Evolutionary conservation across 345 rosid species (phyloP).

Genomic region (Reutealis trisperma): DNA sequence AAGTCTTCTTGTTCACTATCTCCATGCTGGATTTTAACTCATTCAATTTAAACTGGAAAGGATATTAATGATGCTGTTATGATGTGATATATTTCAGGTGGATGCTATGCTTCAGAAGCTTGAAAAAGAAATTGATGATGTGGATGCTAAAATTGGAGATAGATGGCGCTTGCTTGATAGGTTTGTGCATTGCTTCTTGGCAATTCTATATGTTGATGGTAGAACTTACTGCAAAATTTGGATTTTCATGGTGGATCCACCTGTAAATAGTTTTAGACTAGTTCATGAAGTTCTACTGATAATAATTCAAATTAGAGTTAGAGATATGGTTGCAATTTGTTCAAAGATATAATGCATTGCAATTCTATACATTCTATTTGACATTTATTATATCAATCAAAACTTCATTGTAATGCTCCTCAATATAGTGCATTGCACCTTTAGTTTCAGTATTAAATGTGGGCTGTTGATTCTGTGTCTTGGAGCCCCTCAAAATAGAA

Average conservation of each 20-base stretch:
- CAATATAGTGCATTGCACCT: background rate
- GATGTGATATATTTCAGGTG: constrained; percentile 52
- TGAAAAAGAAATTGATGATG: constrained; percentile 95
- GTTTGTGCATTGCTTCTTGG: constrained; percentile 40
- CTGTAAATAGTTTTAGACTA: background rate
- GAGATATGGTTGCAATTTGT: background rate
- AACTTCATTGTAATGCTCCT: background rate
- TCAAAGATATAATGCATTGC: background rate
- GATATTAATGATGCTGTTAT: background rate
- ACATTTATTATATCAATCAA: background rate
- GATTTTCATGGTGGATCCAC: background rate
- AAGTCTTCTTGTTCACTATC: background rate
- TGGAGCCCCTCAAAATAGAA: background rate
- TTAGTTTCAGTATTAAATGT: background rate
- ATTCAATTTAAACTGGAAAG: background rate
- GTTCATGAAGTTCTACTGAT: background rate
- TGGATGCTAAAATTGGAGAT: constrained; percentile 94
- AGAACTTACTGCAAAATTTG: background rate
- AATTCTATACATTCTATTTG: background rate
- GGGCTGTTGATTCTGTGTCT: background rate
- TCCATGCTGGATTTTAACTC: background rate
- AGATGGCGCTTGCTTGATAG: constrained; percentile 90
- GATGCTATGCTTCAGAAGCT: constrained; percentile 95
- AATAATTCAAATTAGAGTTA: background rate
- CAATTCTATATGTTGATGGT: constrained; percentile 7